phyloP scores from a whole-genome alignment of 2,329 filamentous ascomycete genomes.

The Fusarium guadeloupense region DNA sequence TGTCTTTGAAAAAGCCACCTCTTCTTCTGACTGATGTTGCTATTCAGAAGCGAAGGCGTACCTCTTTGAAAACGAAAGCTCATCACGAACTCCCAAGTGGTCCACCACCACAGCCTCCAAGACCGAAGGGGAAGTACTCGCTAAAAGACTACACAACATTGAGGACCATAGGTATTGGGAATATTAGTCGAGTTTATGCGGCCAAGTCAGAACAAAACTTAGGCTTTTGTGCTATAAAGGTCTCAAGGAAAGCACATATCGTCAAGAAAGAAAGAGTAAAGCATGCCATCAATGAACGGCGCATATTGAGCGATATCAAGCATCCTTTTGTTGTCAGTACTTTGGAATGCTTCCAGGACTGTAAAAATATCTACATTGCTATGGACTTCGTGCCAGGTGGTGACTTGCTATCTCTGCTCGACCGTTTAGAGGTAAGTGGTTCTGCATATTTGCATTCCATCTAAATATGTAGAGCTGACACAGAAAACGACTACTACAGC shows the following conservation, averaged over 20 bases:
- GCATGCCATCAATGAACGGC: conserved; percentile 96
- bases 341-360: conserved; percentile 97
- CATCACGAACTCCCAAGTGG: no score
- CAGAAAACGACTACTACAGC: conserved; percentile 59
- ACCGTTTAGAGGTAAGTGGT: conserved; percentile 82
- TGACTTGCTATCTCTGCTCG: conserved; percentile 91
- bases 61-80: no score
- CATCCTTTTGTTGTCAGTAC: conserved; percentile 97
- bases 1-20: no score
- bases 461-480: not conserved
- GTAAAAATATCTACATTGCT: conserved; percentile 97
- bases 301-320: conserved; percentile 95
- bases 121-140: conserved; percentile 92
- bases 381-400: conserved; percentile 99
- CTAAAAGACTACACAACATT: conserved; percentile 88
- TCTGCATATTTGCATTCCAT: not conserved
- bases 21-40: no score
- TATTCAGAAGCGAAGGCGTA: no score
- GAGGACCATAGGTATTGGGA: conserved; percentile 92
- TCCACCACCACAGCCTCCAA: not conserved
- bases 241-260: conserved; percentile 96
- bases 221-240: conserved; percentile 97
- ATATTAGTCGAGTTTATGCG: conserved; percentile 93
- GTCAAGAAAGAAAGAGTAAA: conserved; percentile 99
- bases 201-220: conserved; percentile 98